Conservation (phyloP, 2,329 filamentous ascomycete genomes). For the Fusarium fujikuroi region DNA sequence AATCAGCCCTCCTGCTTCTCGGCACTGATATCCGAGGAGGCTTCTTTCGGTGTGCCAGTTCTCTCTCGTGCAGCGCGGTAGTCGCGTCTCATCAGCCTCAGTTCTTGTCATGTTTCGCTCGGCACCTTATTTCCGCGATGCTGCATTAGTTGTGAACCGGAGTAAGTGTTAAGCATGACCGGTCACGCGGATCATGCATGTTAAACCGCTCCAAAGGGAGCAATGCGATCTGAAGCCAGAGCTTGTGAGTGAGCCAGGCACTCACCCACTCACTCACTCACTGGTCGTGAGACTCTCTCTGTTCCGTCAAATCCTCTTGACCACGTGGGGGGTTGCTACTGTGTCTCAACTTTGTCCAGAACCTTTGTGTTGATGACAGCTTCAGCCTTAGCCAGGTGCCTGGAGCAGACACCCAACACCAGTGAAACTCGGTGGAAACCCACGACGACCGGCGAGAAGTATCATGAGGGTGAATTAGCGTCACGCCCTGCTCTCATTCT, state of each 20-base stretch:
- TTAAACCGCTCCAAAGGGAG: background rate
- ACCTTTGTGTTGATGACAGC: background rate
- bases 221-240: background rate
- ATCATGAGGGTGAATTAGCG: background rate
- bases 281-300: background rate
- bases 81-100: conserved; percentile 24
- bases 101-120: conserved; percentile 12
- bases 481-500: background rate
- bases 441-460: background rate
- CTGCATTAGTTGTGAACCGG: conserved; percentile 13
- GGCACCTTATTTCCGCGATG: conserved; percentile 32
- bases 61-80: background rate
- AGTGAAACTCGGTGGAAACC: background rate
- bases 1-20: conserved; percentile 25
- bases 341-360: background rate
- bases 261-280: too few species aligned
- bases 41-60: conserved; percentile 17
- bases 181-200: background rate
- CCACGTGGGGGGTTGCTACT: background rate
- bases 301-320: background rate
- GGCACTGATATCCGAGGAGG: conserved; percentile 33
- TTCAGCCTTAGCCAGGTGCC: background rate
- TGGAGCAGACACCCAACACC: background rate
- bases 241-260: background rate
- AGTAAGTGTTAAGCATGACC: background rate